A percentile compares a stretch with the other conserved stretches of the same genome.
Conservation (phyloP, 139 green algal genomes). For the Closterium sp. region DNA sequence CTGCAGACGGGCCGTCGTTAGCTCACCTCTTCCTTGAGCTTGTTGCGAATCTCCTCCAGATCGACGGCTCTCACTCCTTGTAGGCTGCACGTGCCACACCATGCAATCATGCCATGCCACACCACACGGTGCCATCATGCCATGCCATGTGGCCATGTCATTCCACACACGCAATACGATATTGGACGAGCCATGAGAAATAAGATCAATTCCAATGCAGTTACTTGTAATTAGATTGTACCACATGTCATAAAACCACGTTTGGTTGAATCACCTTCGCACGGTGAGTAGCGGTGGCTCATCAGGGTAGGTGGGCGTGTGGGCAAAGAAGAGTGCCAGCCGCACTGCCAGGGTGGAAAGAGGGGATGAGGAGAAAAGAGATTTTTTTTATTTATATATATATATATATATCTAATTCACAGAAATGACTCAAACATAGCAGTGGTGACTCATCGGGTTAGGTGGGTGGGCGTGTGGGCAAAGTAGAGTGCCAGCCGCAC, state of each 20-base stretch:
- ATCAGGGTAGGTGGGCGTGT: conserved; percentile 43
- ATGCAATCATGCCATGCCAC: background rate
- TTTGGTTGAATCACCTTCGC: conserved; percentile 22
- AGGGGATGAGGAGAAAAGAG: too few relatives aligned
- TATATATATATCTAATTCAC: too few relatives aligned
- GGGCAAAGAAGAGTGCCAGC: conserved; percentile 30
- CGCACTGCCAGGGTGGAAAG: conserved; percentile 11
- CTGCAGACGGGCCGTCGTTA: too few relatives aligned
- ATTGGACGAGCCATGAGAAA: too few relatives aligned
- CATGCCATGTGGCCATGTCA: background rate
- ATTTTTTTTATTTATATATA: too few relatives aligned
- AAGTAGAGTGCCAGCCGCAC: conserved; percentile 34
- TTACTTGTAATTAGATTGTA: too few relatives aligned
- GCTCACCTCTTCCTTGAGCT: conserved; percentile 44
- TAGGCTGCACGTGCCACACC: conserved; percentile 3
- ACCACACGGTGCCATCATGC: background rate
- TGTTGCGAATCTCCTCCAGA: conserved; percentile 14
- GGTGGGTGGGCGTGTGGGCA: conserved; percentile 35
- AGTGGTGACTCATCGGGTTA: conserved; percentile 41
- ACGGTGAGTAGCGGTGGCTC: conserved; percentile 33
- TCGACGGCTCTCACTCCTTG: conserved; percentile 37
- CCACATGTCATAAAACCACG: too few relatives aligned
- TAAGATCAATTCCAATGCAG: too few relatives aligned
- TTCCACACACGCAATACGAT: background rate
- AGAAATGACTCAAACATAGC: too few relatives aligned